Conservation (phyloP, 2,329 filamentous ascomycete genomes). For the Lasiodiplodia theobromae region DNA sequence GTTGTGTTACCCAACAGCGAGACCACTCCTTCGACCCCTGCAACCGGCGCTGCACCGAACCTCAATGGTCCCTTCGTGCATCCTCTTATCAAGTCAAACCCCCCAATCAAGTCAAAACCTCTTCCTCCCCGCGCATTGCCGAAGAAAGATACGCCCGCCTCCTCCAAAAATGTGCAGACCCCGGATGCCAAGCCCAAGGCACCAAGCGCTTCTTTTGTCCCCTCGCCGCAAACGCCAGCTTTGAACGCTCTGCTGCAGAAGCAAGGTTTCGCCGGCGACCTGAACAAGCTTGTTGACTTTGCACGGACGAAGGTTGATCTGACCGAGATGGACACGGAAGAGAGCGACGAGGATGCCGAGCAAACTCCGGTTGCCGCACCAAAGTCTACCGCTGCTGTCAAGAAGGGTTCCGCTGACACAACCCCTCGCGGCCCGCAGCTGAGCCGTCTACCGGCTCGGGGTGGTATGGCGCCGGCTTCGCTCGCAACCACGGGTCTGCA, state of each 20-base stretch:
- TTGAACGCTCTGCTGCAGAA: conserved; percentile 50
- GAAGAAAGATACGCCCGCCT: conserved; percentile 11
- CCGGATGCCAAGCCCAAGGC: conserved; percentile 12
- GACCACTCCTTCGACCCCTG: conserved; percentile 35
- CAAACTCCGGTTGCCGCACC: conserved; percentile 13
- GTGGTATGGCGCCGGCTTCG: conserved; percentile 41
- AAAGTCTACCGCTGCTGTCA: conserved; percentile 22
- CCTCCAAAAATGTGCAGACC: conserved; percentile 9
- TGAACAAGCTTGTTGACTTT: conserved; percentile 46
- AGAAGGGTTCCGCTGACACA: conserved; percentile 10
- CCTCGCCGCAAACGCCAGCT: conserved; percentile 51
- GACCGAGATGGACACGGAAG: conserved; percentile 40
- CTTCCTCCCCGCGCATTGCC: conserved; percentile 29
- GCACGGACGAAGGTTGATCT: conserved; percentile 47
- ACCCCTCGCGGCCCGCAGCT: conserved; percentile 11
- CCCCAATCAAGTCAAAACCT: conserved; percentile 24
- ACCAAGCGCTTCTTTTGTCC: conserved; percentile 40
- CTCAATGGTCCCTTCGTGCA: conserved; percentile 44
- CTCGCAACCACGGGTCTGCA: conserved; percentile 31
- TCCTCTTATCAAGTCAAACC: conserved; percentile 38
- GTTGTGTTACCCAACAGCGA: conserved; percentile 28
- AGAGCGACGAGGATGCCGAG: conserved; percentile 43
- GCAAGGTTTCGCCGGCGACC: conserved; percentile 50
- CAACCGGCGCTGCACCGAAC: conserved; percentile 18
- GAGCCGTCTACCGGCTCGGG: conserved; percentile 31